Evolutionary conservation across 2,329 filamentous ascomycete species (phyloP), one percentile per base, ranked within the genome.

Genomic region (Apiospora aurea): DNA sequence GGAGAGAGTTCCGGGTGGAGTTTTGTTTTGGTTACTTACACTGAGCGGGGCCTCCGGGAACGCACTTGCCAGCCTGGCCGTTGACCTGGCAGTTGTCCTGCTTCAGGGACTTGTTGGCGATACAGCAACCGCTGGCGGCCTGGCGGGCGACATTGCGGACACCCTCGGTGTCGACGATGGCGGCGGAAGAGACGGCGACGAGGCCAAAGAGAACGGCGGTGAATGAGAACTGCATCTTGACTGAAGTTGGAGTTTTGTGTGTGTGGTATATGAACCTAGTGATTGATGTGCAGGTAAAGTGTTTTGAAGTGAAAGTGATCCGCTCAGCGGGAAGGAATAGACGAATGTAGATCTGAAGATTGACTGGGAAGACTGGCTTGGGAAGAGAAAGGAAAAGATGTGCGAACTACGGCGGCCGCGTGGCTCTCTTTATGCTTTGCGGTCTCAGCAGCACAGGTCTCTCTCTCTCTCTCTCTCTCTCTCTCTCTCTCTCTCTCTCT

Each of bases 21-120:
- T 78, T 67, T 26, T 16, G 41, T 78, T 67, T 26, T 16, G 2
- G 11, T 51, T 51, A 75, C 80, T 75, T 73, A 82, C 73, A 70
- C 66, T 73, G 66, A 70, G 71, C 73, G 64, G 43, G 34, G 41
- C 73, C 70, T 18, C 73, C 73, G 46, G 73, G 73, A 7, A 74
- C 73, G 46, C 73, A 74, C 41, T 72, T 69, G 64, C 73, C 73
- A 11, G 66, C 51, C 26, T 68, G 71, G 49, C 70, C 69, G n/a
- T 53, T 64, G 47, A 68, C 67, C 26, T 46, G 72, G 72, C 73
- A 74, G 53, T 67, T 18, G 64, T 74, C 73, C 69, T 74, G 71
- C 72, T 74, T 74, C 26, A 74, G 69, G 38, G 70, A 72, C 26
- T 72, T 74, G 71, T 72, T 74, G 71, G 73, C 71, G 68, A 74